Evolutionary conservation across 192 early-diverging fungal genomes (phyloP).

Genomic region (Backusella circina): DNA sequence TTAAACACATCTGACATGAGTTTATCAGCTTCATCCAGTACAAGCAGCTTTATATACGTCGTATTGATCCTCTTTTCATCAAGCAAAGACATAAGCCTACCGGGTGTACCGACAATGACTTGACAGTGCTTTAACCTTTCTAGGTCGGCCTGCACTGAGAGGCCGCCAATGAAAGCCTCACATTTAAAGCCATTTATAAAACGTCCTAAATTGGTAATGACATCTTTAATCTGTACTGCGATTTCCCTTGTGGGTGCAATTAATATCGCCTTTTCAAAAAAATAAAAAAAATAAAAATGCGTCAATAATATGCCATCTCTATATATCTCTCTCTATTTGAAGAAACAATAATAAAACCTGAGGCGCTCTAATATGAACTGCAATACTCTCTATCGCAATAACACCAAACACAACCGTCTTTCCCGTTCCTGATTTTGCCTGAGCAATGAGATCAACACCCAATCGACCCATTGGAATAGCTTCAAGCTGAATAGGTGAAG

Average conservation of each 20-base stretch:
- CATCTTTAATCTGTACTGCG: constrained; percentile 57
- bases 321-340: background rate
- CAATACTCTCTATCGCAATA: constrained; percentile 46
- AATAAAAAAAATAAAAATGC: background rate
- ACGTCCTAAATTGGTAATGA: constrained; percentile 39
- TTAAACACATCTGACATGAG: constrained; percentile 50
- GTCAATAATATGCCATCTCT: background rate
- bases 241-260: constrained; percentile 62
- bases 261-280: constrained; percentile 39
- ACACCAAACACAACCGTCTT: constrained; percentile 77
- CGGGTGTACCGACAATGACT: constrained; percentile 53
- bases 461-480: constrained; percentile 57
- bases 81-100: constrained; percentile 44
- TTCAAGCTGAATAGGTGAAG: constrained; percentile 63
- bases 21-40: constrained; percentile 64
- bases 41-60: constrained; percentile 39
- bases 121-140: constrained; percentile 42
- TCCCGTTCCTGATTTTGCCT: constrained; percentile 80
- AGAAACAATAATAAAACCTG: constrained; percentile 18
- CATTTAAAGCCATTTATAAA: constrained; percentile 27
- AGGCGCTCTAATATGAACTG: constrained; percentile 18
- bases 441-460: constrained; percentile 75
- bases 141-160: constrained; percentile 41
- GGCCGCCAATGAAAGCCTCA: constrained; percentile 54
- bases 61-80: constrained; percentile 32